These are phyloP conservation scores for Trichosporon coremiiforme DNA, from an alignment of 1,284 basidiomycete species.

Conservation along the genomic window DNA sequence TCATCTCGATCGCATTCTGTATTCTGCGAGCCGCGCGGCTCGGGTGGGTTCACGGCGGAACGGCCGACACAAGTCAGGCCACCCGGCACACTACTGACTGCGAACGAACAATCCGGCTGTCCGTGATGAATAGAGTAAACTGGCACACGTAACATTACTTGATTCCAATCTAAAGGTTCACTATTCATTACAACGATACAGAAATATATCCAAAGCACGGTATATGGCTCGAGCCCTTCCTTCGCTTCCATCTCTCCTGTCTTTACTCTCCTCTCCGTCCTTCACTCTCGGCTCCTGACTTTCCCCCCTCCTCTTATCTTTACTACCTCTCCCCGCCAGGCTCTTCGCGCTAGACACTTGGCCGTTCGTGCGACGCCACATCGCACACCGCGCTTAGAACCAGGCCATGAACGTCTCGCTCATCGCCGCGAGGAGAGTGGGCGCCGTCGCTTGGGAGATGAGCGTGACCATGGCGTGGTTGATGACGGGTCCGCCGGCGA, in stretches of 20 bases:
- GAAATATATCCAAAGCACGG: slow-evolving; percentile 5
- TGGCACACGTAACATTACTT: background rate
- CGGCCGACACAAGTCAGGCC: too few species aligned
- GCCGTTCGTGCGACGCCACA: too few species aligned
- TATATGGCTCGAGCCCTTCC: background rate
- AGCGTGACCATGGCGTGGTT: slow-evolving; percentile 82
- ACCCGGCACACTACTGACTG: too few species aligned
- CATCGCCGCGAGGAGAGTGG: slow-evolving; percentile 57
- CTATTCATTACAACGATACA: slow-evolving; percentile 19
- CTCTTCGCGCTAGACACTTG: too few species aligned
- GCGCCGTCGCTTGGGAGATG: slow-evolving; percentile 66
- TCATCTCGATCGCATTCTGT: too few species aligned
- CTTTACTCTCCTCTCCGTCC: background rate
- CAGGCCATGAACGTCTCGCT: slow-evolving; percentile 78
- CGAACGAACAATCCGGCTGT: too few species aligned
- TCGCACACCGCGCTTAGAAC: slow-evolving; percentile 62
- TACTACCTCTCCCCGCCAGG: too few species aligned
- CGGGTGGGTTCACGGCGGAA: too few species aligned
- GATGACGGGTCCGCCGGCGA: slow-evolving; percentile 61
- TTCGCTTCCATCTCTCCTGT: background rate
- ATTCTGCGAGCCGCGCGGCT: too few species aligned
- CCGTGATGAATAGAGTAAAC: background rate
- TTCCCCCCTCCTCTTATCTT: background rate
- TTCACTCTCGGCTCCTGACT: background rate
- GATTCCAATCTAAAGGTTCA: background rate